Percentiles rank a stretch among this genome's conserved stretches.
Evolutionary conservation across 371 early-diverging fungal genomes (phyloP).

Genomic region (Mucor saturninus): DNA sequence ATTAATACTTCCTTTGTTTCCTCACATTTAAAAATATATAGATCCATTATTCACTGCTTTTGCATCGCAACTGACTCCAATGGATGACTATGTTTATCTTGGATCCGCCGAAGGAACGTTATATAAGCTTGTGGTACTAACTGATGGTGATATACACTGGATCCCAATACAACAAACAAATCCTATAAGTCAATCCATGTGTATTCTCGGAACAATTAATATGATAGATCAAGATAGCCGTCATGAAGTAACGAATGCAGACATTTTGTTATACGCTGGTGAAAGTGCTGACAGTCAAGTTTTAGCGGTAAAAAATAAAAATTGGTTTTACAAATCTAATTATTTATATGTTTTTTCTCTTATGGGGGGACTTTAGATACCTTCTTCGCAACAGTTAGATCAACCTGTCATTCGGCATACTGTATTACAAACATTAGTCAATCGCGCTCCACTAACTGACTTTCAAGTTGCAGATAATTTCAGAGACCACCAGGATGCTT

Average conservation of each 20-base stretch:
- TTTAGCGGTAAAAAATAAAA: slow-evolving; percentile 28
- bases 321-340: too few relatives aligned
- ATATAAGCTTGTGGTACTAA: slow-evolving; percentile 22
- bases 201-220: slow-evolving; percentile 30
- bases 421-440: slow-evolving; percentile 30
- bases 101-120: slow-evolving; percentile 43
- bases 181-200: slow-evolving; percentile 40
- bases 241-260: not conserved
- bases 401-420: not conserved
- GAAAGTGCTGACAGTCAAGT: slow-evolving; percentile 48
- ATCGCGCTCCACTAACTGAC: slow-evolving; percentile 46
- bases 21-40: not conserved
- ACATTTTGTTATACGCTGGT: slow-evolving; percentile 36
- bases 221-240: slow-evolving; percentile 6
- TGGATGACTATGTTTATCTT: slow-evolving; percentile 25
- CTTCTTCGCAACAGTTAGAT: not conserved
- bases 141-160: slow-evolving; percentile 26
- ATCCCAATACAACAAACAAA: slow-evolving; percentile 18
- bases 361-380: slow-evolving; percentile 3
- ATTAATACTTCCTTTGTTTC: not conserved
- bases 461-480: slow-evolving; percentile 14
- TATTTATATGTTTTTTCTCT: not conserved
- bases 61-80: slow-evolving; percentile 8
- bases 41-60: slow-evolving; percentile 43
- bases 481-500: slow-evolving; percentile 23